These are phyloP conservation scores for Ceratocystis alfenasii DNA, from an alignment of 2,329 filamentous ascomycete species.

Conservation along the genomic window DNA sequence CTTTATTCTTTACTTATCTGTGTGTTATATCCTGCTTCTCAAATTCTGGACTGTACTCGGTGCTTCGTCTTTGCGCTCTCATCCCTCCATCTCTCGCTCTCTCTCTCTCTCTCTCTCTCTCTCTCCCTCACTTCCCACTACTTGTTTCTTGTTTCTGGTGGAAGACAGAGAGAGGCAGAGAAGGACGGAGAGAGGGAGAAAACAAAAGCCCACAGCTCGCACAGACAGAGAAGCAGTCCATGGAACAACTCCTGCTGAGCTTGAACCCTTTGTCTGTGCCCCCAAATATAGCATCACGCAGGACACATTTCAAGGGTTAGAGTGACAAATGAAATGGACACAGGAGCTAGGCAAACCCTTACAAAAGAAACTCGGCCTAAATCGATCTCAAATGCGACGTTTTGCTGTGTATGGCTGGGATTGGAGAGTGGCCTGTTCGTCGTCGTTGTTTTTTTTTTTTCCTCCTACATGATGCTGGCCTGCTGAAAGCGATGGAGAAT, in stretches of 20 bases:
- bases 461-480: neutral
- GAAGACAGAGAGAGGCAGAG: neutral
- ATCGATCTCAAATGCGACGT: neutral
- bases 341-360: neutral
- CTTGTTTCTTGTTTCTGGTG: too few species aligned
- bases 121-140: too few species aligned
- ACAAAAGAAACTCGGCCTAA: neutral
- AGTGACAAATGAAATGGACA: neutral
- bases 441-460: too few species aligned
- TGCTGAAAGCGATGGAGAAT: neutral
- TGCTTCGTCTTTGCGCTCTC: too few species aligned
- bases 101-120: too few species aligned
- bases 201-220: neutral
- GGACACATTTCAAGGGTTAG: neutral
- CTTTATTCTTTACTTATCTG: neutral
- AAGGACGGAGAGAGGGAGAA: neutral
- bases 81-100: too few species aligned
- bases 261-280: conserved; percentile 9
- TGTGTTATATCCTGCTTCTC: neutral
- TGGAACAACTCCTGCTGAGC: conserved; percentile 8
- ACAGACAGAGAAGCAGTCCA: conserved; percentile 11
- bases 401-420: neutral
- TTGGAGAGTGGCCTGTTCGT: neutral
- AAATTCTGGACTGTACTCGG: too few species aligned
- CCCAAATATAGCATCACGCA: conserved; percentile 8